Evolutionary conservation across 1,139 yeast species (phyloP).

Genomic region (Hemisphaericaspora xylanilytica): DNA sequence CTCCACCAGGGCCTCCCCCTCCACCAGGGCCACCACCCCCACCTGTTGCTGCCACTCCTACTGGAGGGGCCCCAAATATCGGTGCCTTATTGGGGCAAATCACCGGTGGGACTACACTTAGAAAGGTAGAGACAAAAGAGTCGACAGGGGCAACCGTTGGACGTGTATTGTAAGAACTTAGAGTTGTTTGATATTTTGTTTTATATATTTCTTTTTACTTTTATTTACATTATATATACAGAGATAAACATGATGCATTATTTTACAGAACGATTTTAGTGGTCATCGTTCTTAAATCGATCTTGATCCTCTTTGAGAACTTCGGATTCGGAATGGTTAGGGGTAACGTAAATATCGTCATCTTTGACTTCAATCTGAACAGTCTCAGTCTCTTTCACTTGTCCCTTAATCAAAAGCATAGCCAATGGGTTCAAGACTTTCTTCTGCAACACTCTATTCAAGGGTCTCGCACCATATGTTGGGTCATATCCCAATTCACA

Average conservation of each 20-base stretch:
- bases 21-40: constrained; percentile 30
- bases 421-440: constrained; percentile 84
- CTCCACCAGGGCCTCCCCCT: constrained; percentile 11
- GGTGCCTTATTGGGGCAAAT: constrained; percentile 56
- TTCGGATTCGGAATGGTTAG: constrained; percentile 40
- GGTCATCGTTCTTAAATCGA: not conserved
- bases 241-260: not conserved
- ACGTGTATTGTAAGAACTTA: constrained; percentile 36
- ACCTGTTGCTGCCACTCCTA: constrained; percentile 19
- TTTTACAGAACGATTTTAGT: not conserved
- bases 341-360: constrained; percentile 34
- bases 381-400: constrained; percentile 65
- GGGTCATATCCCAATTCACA: constrained; percentile 88
- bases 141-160: constrained; percentile 49
- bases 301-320: constrained; percentile 11
- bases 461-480: constrained; percentile 91
- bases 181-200: not conserved
- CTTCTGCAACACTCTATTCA: constrained; percentile 86
- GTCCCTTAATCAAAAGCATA: constrained; percentile 71
- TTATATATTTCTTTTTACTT: not conserved
- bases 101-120: constrained; percentile 49
- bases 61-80: constrained; percentile 36
- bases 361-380: constrained; percentile 41
- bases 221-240: not conserved
- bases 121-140: constrained; percentile 49